Evolutionary conservation across 2,329 filamentous ascomycete genomes (phyloP).

Genomic region (Sarocladium oryzae): DNA sequence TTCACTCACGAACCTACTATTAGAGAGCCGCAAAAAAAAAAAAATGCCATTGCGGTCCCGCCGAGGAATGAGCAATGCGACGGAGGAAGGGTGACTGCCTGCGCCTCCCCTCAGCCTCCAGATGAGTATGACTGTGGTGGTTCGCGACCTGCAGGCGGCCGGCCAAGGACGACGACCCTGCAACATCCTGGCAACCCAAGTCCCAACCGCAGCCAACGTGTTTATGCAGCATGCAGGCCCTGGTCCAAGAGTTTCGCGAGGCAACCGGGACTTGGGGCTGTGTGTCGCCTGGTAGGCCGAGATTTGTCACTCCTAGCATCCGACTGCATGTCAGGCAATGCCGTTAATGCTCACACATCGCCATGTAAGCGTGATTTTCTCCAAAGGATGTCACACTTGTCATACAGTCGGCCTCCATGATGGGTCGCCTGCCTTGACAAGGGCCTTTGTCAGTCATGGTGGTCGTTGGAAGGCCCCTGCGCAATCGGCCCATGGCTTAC

Average conservation of each 20-base stretch:
- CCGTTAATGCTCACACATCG: not conserved
- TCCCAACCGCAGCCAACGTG: not conserved
- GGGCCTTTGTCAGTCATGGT: not conserved
- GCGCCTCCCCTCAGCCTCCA: slow-evolving; percentile 6
- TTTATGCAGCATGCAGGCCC: not conserved
- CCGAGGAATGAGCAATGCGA: not conserved
- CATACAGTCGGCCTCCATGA: not conserved
- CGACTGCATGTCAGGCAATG: not conserved
- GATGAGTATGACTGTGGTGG: not conserved
- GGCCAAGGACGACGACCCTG: too few relatives aligned
- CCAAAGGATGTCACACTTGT: too few relatives aligned
- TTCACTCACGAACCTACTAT: too few relatives aligned
- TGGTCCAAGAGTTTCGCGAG: not conserved
- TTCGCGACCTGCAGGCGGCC: not conserved
- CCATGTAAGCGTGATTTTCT: not conserved
- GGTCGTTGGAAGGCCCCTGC: not conserved
- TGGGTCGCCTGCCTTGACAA: not conserved
- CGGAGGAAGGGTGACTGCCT: not conserved
- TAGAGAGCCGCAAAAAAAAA: not conserved
- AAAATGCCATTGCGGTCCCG: too few relatives aligned
- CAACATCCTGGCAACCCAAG: not conserved
- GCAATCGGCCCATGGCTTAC: not conserved
- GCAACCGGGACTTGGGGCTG: not conserved
- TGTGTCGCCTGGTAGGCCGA: not conserved
- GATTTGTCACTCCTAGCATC: not conserved